Base-by-base conservation (phyloP, 2,329 filamentous ascomycete species). In the Ophiostoma novo-ulmi region DNA sequence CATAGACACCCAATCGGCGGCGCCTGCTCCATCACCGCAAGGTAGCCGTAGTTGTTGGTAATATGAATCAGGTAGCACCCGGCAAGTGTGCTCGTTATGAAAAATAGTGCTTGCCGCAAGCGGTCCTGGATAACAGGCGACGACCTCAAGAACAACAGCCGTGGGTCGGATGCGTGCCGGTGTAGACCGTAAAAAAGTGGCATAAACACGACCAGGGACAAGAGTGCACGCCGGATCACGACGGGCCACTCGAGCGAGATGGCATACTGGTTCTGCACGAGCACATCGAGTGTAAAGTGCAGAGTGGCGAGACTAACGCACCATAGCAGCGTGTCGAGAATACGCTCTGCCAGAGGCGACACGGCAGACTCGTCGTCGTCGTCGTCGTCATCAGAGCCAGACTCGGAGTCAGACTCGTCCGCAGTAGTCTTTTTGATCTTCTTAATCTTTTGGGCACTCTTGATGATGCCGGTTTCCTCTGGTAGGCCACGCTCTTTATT, bases 1-100 rank as follows among this genome's bases (percentile, higher is more conserved):
- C 94, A 98, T 22, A 98, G 79, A 58, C 92, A 94, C 0, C 93
- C 95, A 17, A 97, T 79, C 5, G 93, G 89, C n/a, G 95, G 95
- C 0, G 93, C 91, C 73, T 88, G 89, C 82, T 97, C 96, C 92
- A 98, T 94, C 26, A 97, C 89, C 7, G 91, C 91, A 75, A 96
- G 88, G 76, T 97, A 98, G 5, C 90, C 88, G 74, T 89, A 87
- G 39, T 83, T 85, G 76, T 97, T 98, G 36, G 91, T 93, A 69
- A 94, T 88, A 75, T 91, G 84, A 67, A 98, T 89, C 73, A 97
- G 82, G 79, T 93, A 94, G 80, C 89, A 92, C 1, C 95, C 95
- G 0, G 87, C 82, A 11, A 77, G 78, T 8, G 89, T 79, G 74
- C 89, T 88, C 35, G 84, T 81, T 20, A 76, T 77, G 72, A 93